Conservation (phyloP, 176 grass and related monocot species). For the Phragmites australis region DNA sequence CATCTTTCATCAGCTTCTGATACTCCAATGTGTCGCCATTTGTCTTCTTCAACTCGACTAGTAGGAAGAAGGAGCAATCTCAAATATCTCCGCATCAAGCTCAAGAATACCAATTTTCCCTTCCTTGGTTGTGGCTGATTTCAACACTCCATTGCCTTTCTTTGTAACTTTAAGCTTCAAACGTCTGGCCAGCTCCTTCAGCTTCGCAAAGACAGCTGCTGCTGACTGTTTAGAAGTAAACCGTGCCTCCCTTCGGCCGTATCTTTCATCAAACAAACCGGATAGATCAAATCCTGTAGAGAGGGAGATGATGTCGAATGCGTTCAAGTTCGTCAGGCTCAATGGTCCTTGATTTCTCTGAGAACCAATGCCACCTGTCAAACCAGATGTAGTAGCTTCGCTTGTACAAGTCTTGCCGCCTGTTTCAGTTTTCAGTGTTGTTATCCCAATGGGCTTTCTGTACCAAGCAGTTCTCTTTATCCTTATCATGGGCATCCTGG, state of each 20-base stretch:
- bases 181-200: slow-evolving; percentile 54
- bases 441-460: slow-evolving; percentile 44
- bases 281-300: slow-evolving; percentile 71
- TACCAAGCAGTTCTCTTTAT: slow-evolving; percentile 78
- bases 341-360: slow-evolving; percentile 38
- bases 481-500: slow-evolving; percentile 66
- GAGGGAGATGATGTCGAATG: slow-evolving; percentile 85
- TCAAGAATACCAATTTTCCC: slow-evolving; percentile 66
- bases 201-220: slow-evolving; percentile 47
- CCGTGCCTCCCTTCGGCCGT: slow-evolving; percentile 50
- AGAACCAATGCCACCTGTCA: neutral
- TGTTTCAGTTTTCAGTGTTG: neutral
- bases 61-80: slow-evolving; percentile 54
- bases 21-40: slow-evolving; percentile 82
- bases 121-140: slow-evolving; percentile 51
- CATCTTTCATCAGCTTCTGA: slow-evolving; percentile 66
- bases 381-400: slow-evolving; percentile 10
- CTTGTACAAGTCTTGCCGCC: slow-evolving; percentile 18
- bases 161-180: slow-evolving; percentile 66
- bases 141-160: slow-evolving; percentile 61
- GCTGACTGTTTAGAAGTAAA: slow-evolving; percentile 63
- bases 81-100: slow-evolving; percentile 64
- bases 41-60: slow-evolving; percentile 72
- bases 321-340: slow-evolving; percentile 55
- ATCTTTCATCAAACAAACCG: slow-evolving; percentile 60